A percentile compares a stretch with the other conserved stretches of the same genome.
Conservation (phyloP, 2,329 filamentous ascomycete genomes). For the Fonsecaea multimorphosa region DNA sequence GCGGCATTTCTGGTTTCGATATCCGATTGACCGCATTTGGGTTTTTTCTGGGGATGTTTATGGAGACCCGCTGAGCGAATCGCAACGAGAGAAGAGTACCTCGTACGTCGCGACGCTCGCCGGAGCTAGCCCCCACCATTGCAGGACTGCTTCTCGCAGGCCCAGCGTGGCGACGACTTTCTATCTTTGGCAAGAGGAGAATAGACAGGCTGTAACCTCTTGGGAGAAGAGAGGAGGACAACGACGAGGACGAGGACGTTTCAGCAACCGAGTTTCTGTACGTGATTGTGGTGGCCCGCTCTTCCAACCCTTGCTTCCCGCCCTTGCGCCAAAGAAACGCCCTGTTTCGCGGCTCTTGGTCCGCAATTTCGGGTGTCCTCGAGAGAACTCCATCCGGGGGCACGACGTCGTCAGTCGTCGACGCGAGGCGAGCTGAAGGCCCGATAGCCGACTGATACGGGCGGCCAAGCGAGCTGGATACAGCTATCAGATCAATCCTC, state of each 20-base stretch:
- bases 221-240: background rate
- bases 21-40: background rate
- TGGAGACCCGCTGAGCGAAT: background rate
- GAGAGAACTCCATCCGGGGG: background rate
- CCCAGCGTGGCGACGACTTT: background rate
- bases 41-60: background rate
- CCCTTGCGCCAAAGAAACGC: background rate
- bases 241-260: background rate
- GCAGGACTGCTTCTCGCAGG: background rate
- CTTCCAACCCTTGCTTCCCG: background rate
- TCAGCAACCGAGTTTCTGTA: slow-evolving; percentile 1
- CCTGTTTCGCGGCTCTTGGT: background rate
- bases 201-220: background rate
- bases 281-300: background rate
- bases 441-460: background rate
- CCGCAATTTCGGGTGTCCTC: background rate
- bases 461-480: background rate
- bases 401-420: background rate
- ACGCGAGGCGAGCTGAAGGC: background rate
- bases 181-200: background rate
- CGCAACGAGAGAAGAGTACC: background rate
- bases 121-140: background rate
- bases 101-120: background rate
- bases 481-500: background rate
- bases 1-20: background rate